phyloP scores from a whole-genome alignment of 495 filamentous ascomycete species.

The Aspergillus heteromorphus region DNA sequence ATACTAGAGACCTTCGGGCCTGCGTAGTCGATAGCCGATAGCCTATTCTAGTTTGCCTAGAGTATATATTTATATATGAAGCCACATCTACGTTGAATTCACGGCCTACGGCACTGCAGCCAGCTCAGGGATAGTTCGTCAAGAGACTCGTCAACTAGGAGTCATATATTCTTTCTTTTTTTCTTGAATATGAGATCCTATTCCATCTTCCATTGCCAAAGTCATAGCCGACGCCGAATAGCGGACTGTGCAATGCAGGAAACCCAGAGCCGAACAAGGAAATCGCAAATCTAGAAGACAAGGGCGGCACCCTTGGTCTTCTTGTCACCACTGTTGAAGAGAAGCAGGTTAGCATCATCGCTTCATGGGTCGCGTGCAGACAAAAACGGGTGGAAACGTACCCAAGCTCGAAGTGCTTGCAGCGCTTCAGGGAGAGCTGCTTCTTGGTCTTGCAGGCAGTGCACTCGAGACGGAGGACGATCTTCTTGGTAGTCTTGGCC shows the following conservation, averaged over 20 bases:
- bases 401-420: constrained; percentile 99
- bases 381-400: constrained; percentile 54
- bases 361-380: background rate
- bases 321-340: constrained; percentile 88
- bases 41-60: too few relatives aligned
- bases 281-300: constrained; percentile 75
- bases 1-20: too few relatives aligned
- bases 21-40: too few relatives aligned
- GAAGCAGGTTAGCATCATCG: constrained; percentile 22
- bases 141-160: constrained; percentile 36
- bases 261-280: constrained; percentile 48
- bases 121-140: constrained; percentile 18
- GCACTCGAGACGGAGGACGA: constrained; percentile 96
- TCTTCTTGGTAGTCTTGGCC: constrained; percentile 99
- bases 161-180: constrained; percentile 41
- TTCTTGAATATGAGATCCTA: constrained; percentile 44
- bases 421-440: constrained; percentile 94
- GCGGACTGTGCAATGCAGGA: constrained; percentile 39
- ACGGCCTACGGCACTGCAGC: background rate
- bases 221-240: constrained; percentile 41
- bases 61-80: too few relatives aligned
- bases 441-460: constrained; percentile 96
- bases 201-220: constrained; percentile 47
- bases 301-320: constrained; percentile 99
- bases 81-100: background rate